These are phyloP conservation scores for Candida krabiensis DNA, from an alignment of 805 yeast species.

Conservation along the genomic window DNA sequence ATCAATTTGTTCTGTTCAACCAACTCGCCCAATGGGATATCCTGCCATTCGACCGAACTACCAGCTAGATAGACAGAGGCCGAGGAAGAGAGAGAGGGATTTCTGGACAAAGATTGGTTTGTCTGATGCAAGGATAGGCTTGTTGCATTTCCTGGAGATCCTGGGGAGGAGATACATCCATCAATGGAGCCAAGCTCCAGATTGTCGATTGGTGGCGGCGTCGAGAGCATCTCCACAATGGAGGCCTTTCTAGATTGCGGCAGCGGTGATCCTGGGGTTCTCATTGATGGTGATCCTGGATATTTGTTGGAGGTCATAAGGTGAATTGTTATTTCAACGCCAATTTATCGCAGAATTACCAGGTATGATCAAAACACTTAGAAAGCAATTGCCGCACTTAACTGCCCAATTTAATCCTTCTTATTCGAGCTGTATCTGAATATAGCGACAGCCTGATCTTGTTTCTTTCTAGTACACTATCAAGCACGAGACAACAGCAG, in stretches of 20 bases:
- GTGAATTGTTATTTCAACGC: too few species aligned
- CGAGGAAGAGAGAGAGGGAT: slow-evolving; percentile 37
- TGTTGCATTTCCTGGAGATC: slow-evolving; percentile 15
- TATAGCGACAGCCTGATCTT: too few species aligned
- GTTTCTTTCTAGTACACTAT: too few species aligned
- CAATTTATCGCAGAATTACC: too few species aligned
- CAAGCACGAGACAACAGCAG: too few species aligned
- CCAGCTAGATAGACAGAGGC: slow-evolving; percentile 27
- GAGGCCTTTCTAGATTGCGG: slow-evolving; percentile 56
- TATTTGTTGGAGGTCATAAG: slow-evolving; percentile 30
- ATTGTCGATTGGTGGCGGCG: slow-evolving; percentile 66
- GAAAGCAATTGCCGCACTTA: too few species aligned
- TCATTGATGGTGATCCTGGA: slow-evolving; percentile 36
- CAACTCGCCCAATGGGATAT: slow-evolving; percentile 66
- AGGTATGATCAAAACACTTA: too few species aligned
- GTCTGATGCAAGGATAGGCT: slow-evolving; percentile 7
- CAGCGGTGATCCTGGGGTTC: slow-evolving; percentile 35
- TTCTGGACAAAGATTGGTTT: slow-evolving; percentile 33
- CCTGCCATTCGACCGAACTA: slow-evolving; percentile 62
- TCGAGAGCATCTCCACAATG: slow-evolving; percentile 70
- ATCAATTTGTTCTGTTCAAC: slow-evolving; percentile 78
- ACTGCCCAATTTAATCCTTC: too few species aligned
- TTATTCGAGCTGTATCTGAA: too few species aligned
- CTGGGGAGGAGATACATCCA: slow-evolving; percentile 12
- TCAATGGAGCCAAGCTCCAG: slow-evolving; percentile 16